Percentiles rank a stretch among this genome's conserved stretches.
phyloP scores from a whole-genome alignment of 2,329 filamentous ascomycete species.

The Verticillium tricorpus region DNA sequence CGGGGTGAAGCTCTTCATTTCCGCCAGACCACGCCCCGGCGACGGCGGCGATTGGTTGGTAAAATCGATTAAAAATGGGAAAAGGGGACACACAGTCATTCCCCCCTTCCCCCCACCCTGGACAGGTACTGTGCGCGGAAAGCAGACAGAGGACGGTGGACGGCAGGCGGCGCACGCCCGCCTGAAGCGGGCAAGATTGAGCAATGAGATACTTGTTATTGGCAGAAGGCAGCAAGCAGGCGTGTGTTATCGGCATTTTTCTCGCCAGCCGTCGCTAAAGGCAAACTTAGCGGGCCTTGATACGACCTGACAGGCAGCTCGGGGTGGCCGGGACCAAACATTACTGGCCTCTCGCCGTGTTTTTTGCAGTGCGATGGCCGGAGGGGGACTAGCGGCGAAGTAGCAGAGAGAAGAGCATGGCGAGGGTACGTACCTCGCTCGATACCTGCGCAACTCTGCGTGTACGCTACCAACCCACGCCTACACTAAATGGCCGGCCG shows the following conservation, averaged over 20 bases:
- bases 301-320: neutral
- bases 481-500: neutral
- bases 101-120: neutral
- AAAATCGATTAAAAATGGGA: neutral
- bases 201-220: neutral
- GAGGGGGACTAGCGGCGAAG: neutral
- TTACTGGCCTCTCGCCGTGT: neutral
- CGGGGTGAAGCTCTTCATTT: neutral
- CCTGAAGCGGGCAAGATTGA: neutral
- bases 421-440: neutral
- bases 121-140: neutral
- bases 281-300: neutral
- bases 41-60: neutral
- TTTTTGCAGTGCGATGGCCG: neutral
- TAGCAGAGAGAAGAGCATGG: neutral
- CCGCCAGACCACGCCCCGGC: neutral
- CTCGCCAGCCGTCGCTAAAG: neutral
- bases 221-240: neutral
- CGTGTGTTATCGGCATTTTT: neutral
- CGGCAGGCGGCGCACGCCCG: neutral
- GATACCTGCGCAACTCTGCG: neutral
- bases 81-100: neutral
- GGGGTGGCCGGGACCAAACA: neutral
- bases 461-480: neutral
- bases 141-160: neutral